Percentiles rank a stretch among this genome's conserved stretches.
These are phyloP conservation scores for Apocynum venetum DNA, from an alignment of 257 asterid species.

Conservation along the genomic window DNA sequence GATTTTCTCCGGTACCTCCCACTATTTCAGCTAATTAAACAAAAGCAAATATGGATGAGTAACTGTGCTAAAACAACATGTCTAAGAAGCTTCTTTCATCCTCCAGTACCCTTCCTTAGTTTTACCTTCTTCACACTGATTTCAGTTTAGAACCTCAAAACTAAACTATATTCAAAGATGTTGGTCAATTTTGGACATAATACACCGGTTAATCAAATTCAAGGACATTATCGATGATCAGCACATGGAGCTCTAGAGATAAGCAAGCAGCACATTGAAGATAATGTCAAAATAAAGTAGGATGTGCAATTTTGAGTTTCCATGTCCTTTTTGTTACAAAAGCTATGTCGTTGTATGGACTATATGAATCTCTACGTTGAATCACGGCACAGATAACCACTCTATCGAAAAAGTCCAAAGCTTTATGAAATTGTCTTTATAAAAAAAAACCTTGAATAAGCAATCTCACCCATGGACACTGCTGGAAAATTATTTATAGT, in stretches of 20 bases:
- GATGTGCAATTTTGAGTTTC: neutral
- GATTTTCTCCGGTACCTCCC: neutral
- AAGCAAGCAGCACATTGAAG: neutral
- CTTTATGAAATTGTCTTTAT: neutral
- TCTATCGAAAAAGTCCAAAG: neutral
- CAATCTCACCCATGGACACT: neutral
- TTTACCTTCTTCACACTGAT: neutral
- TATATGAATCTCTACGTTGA: neutral
- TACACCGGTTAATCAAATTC: neutral
- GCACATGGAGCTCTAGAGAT: neutral
- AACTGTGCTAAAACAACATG: neutral
- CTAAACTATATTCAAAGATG: neutral
- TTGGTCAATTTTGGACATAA: neutral
- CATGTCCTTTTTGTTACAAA: neutral
- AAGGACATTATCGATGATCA: neutral
- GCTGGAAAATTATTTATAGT: neutral
- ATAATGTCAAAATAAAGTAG: neutral
- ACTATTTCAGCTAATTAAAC: neutral
- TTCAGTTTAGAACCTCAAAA: neutral
- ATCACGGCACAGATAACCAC: neutral
- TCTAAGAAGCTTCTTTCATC: neutral
- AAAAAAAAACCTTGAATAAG: neutral
- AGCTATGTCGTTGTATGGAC: neutral
- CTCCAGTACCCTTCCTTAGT: neutral
- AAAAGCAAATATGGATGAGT: neutral